Base-by-base conservation (phyloP, 805 yeast species). In the Saturnispora sanitii region DNA sequence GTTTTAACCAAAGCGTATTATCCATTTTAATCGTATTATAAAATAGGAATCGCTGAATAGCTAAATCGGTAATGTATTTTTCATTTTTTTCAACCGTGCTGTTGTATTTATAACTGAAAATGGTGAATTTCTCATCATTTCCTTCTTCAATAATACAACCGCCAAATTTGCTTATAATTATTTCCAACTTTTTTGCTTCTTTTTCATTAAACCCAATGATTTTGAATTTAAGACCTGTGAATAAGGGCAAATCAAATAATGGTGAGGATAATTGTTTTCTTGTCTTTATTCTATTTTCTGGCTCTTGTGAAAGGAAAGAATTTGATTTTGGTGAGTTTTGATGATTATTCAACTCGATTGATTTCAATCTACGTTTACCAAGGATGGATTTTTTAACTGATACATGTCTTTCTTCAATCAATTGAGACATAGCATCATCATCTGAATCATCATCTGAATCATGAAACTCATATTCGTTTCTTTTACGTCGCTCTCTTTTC, bases 31-130 rank as follows among this genome's bases (percentile, higher is more conserved):
- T 38, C 11, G 41, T 45, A 7, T 49, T 30, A 16, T 45, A 37
- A 19, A 37, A 59, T 7, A 59, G 43, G 31, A 59, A 54, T 18
- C 62, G 43, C 40, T 59, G 62, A 7, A 59, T 47, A 1, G 52
- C 61, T 11, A 52, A 36, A 36, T 59, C 64, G 1, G 62, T 59
- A 11, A 59, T 49, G 2, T 42, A 25, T 13, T 38, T 33, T 6
- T 27, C 30, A 1, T n/a, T 8, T 0, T 8, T 40, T 9, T 20
- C 20, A 6, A 42, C 33, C 3, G 29, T 16, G 3, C 34, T 30
- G 9, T 45, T 35, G 7, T 37, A 15, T 15, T 43, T 49, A 17
- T 54, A 55, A 38, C 39, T 54, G 2, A 55, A 51, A 5, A 58
- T 34, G 1, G 47, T 39, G 31, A 48, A 54, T 18, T 49, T 16